Evolutionary conservation across 2,329 filamentous ascomycete genomes (phyloP), one percentile per base, ranked within the genome.

Genomic region (Trichoderma atrobrunneum): DNA sequence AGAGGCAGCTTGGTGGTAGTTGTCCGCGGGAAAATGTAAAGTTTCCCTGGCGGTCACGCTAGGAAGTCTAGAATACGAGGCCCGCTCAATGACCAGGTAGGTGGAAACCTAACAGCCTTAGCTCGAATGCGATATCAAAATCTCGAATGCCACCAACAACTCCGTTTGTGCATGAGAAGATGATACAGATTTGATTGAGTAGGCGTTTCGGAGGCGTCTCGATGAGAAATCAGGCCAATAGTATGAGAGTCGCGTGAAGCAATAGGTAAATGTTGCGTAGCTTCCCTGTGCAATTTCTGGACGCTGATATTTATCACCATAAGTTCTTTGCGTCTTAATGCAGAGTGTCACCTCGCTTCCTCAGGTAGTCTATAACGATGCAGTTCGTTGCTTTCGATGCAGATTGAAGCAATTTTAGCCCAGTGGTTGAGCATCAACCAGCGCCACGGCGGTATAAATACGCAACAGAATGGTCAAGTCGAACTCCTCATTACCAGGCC

Each of bases 41-140:
- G 65, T 69, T 68, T 32, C 26, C 56, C 65, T 26, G 30, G 62
- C 62, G 43, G 48, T 28, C 62, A 61, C 65, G 56, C 65, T 69
- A 69, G 56, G n/a, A 60, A 60, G 28, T 48, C 36, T 18, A 48
- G 56, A 32, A 60, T 24, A 48, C 54, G 36, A 68, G 65, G 16
- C 65, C 65, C 56, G 65, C 34, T 59, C 56, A 60, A 59, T 8
- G 51, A 24, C 26, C 54, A 48, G 65, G 30, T 36, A 28, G 54
- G 39, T 21, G 54, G 65, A 60, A 32, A 59, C 65, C 26, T 32
- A 48, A 12, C 56, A 60, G 54, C 43, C 54, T 68, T 68, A 68
- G 65, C 36, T 60, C 11, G 36, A 60, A 68, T 24, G 54, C 54
- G 39, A 43, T 48, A 34, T 60, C 56, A 48, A 30, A 32, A 32